Base-by-base conservation (phyloP, 257 asterid species). In the Voacanga thouarsii region DNA sequence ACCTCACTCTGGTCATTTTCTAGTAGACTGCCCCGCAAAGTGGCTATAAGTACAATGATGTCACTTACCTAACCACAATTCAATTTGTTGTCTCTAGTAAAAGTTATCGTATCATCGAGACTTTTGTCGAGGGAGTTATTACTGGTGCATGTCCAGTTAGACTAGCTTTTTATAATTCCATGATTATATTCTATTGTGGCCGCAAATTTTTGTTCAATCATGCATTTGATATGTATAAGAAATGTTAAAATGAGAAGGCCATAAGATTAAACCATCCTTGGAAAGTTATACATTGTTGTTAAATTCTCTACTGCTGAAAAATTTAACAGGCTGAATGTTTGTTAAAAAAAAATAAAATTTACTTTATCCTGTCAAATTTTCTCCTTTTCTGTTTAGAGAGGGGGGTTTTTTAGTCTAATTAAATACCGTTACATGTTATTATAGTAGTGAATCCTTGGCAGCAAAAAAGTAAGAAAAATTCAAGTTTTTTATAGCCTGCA, bases 21-120 rank as follows among this genome's bases (percentile, higher is more conserved):
- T 94, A 97, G 6, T 95, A 97, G 97, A 93, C 98, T 0, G 92
- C 97, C 45, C 97, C 89, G 83, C 99, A 91, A 81, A 93, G 96
- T 51, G 77, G 85, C 81, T 95, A 90, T 92, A 95, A 88, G 85
- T 98, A 95, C 86, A 82, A 77, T 79, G 85, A 86, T 72, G 28
- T 81, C 74, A 93, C 93, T 71, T 95, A 95, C 86, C 87, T 89
- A 72, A 77, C 92, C 24, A 93, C 92, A 87, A 81, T 94, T 79
- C 83, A 89, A 59, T 87, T 90, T 77, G 81, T 89, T 3, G 84
- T 88, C n/a, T 74, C 89, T 67, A 88, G 92, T 68, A 95, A 86
- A 87, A 96, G 98, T 5, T 89, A 88, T 80, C 86, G 86, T 30
- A 85, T 80, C 24, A 91, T 88, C 64, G 94, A 93, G 79, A 90